Conservation (phyloP, 192 early-diverging fungal species). For the Coemansia sp. region DNA sequence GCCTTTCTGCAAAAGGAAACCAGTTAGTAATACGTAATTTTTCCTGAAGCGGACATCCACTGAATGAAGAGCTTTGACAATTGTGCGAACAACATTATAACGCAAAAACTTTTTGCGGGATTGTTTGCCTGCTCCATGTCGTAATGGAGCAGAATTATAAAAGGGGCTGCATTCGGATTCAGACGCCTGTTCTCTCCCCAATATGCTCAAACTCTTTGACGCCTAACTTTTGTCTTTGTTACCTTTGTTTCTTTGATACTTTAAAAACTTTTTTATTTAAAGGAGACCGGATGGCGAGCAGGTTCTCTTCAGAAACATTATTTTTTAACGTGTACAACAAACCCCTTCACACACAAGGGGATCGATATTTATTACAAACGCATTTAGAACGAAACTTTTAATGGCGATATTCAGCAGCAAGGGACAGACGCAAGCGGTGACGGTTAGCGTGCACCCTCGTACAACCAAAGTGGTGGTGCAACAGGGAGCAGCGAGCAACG, state of each 20-base stretch:
- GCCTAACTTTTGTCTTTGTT: background rate
- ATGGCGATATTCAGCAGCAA: slow-evolving; percentile 8
- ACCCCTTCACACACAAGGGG: background rate
- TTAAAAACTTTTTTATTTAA: background rate
- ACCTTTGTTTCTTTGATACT: background rate
- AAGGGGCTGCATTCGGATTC: background rate
- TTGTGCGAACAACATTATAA: no score
- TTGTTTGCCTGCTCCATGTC: no score
- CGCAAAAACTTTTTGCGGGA: no score
- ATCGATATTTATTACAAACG: background rate
- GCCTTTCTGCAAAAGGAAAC: slow-evolving; percentile 8
- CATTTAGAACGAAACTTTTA: background rate
- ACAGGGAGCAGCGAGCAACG: slow-evolving; percentile 13
- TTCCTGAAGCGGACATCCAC: no score
- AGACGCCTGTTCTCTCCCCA: background rate
- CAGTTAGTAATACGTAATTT: background rate
- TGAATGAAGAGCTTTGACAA: no score
- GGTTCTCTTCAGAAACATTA: no score
- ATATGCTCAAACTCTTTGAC: background rate
- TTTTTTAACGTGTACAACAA: background rate
- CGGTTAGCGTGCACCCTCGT: slow-evolving; percentile 29
- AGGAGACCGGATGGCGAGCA: background rate
- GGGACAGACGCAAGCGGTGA: background rate
- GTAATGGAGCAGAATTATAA: background rate
- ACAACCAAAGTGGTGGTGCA: slow-evolving; percentile 37